Evolutionary conservation across 371 early-diverging fungal genomes (phyloP), one percentile per base, ranked within the genome.

Genomic region (Capillidium rhysosporum): DNA sequence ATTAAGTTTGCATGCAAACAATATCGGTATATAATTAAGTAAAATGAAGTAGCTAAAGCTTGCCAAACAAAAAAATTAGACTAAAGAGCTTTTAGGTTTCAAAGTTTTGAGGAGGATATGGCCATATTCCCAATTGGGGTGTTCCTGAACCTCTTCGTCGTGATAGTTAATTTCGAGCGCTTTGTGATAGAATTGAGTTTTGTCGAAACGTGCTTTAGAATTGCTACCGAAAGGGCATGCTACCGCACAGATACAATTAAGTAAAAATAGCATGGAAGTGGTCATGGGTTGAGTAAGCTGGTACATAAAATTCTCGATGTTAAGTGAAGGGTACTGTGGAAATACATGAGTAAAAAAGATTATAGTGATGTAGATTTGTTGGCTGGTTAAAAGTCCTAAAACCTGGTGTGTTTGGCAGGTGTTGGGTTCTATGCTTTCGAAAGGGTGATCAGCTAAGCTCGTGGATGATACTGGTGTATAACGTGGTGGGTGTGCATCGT

Each of bases 121-220:
- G 8, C 48, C 48, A 24, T 48, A 48, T 4, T 7, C 26, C 48
- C 48, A 48, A 24, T 48, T 48, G n/a, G 45, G 45, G 45, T 45
- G 45, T 16, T 23, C 7, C 25, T 48, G 18, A 14, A 29, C 23
- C n/a, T 48, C 48, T n/a, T 23, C 48, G 23, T 48, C 28, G 18
- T 48, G 31, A 20, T 39, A 52, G 21, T 40, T 21, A 7, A 52
- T 30, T 28, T 52, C 52, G 7, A 52, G 25, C 2, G 52, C 52
- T 20, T 52, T 52, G 20, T 39, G 31, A 26, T 52, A 30, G 40
- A 52, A 52, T n/a, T 52, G 52, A 43, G 52, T 40, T 10, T 16
- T 21, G 23, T 52, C 52, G 20, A 52, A 52, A 16, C 31, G 38
- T 39, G 40, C 52, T 18, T 30, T 52, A 2, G 40, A 39, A n/a